A percentile compares a stretch with the other conserved stretches of the same genome.
Evolutionary conservation across 208 protist species (phyloP).

Genomic region (Naegleria fowleri): DNA sequence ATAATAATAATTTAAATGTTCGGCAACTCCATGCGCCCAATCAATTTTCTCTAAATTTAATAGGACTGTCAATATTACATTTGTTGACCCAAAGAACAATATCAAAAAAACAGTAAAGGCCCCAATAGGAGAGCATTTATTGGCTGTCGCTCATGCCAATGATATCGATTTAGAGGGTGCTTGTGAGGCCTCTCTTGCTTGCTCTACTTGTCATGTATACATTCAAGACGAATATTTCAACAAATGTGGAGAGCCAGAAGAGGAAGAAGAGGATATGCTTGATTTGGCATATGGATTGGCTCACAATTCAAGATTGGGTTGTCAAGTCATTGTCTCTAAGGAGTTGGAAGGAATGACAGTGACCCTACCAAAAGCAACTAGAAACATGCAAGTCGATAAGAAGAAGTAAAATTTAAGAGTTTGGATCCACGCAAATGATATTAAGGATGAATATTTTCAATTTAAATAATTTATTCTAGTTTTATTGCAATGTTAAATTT

Average conservation of each 20-base stretch:
- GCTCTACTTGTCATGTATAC: slow-evolving; percentile 95
- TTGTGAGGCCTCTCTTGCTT: slow-evolving; percentile 88
- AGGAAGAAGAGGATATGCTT: slow-evolving; percentile 86
- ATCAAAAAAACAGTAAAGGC: not conserved
- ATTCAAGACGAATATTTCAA: slow-evolving; percentile 75
- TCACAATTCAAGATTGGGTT: slow-evolving; percentile 64
- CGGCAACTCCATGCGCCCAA: too few relatives aligned
- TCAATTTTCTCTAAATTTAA: not conserved
- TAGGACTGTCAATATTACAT: not conserved
- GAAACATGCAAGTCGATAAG: slow-evolving; percentile 23
- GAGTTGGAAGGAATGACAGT: slow-evolving; percentile 59
- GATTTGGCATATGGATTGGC: slow-evolving; percentile 62
- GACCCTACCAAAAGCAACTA: slow-evolving; percentile 54
- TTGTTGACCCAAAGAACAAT: not conserved
- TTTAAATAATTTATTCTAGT: not conserved
- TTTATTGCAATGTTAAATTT: not conserved
- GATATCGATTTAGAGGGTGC: slow-evolving; percentile 90
- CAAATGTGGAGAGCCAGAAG: slow-evolving; percentile 72
- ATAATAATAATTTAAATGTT: too few relatives aligned
- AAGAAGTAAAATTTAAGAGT: not conserved
- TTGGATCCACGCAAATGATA: not conserved
- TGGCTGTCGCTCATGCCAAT: slow-evolving; percentile 83
- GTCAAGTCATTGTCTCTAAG: slow-evolving; percentile 60
- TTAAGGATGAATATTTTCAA: too few relatives aligned
- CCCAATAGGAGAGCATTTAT: slow-evolving; percentile 68